Evolutionary conservation across 345 rosid species (phyloP).

Genomic region (Mallotus nudiflorus): DNA sequence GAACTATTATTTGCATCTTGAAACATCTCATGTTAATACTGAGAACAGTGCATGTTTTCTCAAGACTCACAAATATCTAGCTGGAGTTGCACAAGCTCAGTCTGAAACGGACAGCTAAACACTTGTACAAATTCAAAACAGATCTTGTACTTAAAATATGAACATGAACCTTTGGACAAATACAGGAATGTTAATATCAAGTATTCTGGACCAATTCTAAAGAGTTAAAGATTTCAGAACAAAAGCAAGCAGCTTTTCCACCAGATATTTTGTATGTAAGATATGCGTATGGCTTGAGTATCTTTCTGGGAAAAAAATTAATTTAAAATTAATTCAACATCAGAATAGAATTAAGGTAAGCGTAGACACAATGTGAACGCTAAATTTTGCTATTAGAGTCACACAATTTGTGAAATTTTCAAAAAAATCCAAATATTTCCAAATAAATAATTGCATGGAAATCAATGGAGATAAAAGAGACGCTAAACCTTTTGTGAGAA

Average conservation of each 20-base stretch:
- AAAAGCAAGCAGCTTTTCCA: neutral
- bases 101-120: neutral
- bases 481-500: conserved; percentile 66
- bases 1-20: neutral
- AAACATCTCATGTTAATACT: neutral
- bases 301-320: no score
- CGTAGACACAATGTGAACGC: neutral
- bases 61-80: neutral
- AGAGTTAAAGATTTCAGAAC: neutral
- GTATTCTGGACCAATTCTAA: neutral
- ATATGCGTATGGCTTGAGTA: no score
- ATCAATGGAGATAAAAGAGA: conserved; percentile 38
- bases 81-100: neutral
- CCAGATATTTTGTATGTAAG: no score
- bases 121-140: neutral
- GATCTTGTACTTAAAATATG: neutral
- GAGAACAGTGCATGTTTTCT: neutral
- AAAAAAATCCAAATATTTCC: neutral
- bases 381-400: neutral
- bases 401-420: neutral
- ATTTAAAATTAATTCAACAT: no score
- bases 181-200: neutral
- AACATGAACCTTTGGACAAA: neutral
- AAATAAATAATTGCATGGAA: neutral
- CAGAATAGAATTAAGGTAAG: neutral